Conservation (phyloP, 2,329 filamentous ascomycete species). For the Diaporthe citrichinensis region DNA sequence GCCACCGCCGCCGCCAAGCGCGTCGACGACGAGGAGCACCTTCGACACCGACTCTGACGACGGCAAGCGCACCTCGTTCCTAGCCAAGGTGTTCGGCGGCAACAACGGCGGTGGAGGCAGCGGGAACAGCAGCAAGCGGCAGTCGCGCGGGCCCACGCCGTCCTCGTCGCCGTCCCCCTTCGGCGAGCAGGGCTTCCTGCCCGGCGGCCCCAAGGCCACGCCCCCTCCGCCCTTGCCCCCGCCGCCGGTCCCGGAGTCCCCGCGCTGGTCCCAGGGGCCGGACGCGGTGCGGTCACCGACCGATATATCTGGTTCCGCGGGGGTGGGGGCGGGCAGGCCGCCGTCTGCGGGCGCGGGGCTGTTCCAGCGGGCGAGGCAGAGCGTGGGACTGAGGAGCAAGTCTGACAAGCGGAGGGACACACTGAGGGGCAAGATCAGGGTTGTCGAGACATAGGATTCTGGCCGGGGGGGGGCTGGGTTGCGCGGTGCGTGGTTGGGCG, state of each 20-base stretch:
- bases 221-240: not conserved
- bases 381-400: conserved; percentile 26
- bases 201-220: not conserved
- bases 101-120: not conserved
- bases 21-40: not conserved
- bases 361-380: conserved; percentile 38
- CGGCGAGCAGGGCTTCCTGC: not conserved
- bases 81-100: conserved; percentile 32
- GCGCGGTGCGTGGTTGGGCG: not conserved
- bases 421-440: conserved; percentile 33
- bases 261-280: not conserved
- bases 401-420: conserved; percentile 35
- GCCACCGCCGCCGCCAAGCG: conserved; percentile 26
- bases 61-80: conserved; percentile 33
- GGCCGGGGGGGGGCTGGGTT: not conserved
- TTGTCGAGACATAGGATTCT: not conserved
- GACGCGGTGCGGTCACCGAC: conserved; percentile 3
- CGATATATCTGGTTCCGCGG: not conserved
- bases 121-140: conserved; percentile 13
- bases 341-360: conserved; percentile 9
- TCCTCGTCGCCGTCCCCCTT: conserved; percentile 3
- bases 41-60: conserved; percentile 35
- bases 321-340: not conserved
- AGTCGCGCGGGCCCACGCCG: conserved; percentile 3
- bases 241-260: not conserved